Conservation (phyloP, 140 eudicot species). For the Flaveria floridana region DNA sequence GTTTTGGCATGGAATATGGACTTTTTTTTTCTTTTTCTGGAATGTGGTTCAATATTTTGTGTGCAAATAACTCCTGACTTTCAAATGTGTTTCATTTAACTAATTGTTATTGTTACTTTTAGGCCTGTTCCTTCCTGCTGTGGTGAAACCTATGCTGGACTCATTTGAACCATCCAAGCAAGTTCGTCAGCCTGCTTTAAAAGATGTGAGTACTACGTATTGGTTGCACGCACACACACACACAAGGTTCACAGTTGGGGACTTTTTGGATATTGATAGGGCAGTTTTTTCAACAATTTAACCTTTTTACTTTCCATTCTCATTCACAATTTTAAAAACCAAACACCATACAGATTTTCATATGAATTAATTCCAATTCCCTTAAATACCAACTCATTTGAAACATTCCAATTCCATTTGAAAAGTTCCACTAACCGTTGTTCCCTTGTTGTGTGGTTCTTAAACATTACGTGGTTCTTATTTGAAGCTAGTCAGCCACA, state of each 20-base stretch:
- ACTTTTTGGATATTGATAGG: no score
- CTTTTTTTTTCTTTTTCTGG: background rate
- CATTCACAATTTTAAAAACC: no score
- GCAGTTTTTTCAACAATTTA: no score
- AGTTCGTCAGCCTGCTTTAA: conserved; percentile 68
- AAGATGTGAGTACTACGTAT: conserved; percentile 52
- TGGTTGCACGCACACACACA: background rate
- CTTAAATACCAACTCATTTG: no score
- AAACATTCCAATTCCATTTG: no score
- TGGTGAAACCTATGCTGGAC: conserved; percentile 83
- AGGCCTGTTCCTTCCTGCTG: conserved; percentile 94
- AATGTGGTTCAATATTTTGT: background rate
- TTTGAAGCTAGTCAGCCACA: background rate
- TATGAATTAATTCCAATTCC: no score
- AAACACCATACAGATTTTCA: no score
- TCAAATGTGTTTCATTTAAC: background rate
- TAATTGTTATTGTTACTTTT: conserved; percentile 26
- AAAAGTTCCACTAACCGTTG: no score
- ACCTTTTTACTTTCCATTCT: no score
- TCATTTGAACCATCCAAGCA: conserved; percentile 68
- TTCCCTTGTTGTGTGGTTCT: background rate
- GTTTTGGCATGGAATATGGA: conserved; percentile 7
- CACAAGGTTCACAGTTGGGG: no score
- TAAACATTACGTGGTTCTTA: background rate
- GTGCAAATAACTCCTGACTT: background rate